phyloP scores from a whole-genome alignment of 1,139 yeast genomes.

The Lizanozyma gosingica region DNA sequence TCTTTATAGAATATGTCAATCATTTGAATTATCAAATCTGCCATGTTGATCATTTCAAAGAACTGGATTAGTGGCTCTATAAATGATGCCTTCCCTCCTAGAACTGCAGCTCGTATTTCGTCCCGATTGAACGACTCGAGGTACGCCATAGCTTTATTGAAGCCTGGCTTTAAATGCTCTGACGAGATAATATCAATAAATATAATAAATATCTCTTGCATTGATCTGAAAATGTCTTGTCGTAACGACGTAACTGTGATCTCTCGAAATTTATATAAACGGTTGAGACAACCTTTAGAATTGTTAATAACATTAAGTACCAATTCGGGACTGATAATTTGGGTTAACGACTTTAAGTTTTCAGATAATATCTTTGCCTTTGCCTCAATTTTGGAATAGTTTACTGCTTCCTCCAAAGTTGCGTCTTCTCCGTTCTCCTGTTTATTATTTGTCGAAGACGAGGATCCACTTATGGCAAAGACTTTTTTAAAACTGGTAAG shows the following conservation, averaged over 20 bases:
- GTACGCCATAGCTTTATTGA: conserved; percentile 66
- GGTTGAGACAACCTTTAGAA: conserved; percentile 25
- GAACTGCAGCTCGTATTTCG: conserved; percentile 15
- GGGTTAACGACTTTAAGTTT: conserved; percentile 32
- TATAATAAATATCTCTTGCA: conserved; percentile 57
- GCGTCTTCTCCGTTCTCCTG: conserved; percentile 7
- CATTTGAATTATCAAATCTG: conserved; percentile 90
- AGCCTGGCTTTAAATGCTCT: conserved; percentile 72
- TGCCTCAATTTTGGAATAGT: conserved; percentile 33
- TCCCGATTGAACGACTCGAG: conserved; percentile 66
- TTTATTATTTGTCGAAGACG: conserved; percentile 7
- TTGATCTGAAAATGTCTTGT: conserved; percentile 23
- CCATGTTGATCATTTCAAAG: conserved; percentile 84
- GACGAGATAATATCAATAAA: conserved; percentile 58
- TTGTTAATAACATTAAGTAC: conserved; percentile 30
- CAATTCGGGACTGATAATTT: conserved; percentile 33
- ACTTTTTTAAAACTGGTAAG: conserved; percentile 57
- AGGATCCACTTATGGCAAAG: conserved; percentile 32
- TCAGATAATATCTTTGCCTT: conserved; percentile 36
- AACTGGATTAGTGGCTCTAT: conserved; percentile 83
- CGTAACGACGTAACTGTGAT: conserved; percentile 25
- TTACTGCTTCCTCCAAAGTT: conserved; percentile 13
- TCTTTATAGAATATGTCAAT: conserved; percentile 83
- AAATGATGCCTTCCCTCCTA: conserved; percentile 16
- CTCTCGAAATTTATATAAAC: conserved; percentile 25